Evolutionary conservation across 805 yeast species (phyloP).

Genomic region (Candida khao-thaluensis): DNA sequence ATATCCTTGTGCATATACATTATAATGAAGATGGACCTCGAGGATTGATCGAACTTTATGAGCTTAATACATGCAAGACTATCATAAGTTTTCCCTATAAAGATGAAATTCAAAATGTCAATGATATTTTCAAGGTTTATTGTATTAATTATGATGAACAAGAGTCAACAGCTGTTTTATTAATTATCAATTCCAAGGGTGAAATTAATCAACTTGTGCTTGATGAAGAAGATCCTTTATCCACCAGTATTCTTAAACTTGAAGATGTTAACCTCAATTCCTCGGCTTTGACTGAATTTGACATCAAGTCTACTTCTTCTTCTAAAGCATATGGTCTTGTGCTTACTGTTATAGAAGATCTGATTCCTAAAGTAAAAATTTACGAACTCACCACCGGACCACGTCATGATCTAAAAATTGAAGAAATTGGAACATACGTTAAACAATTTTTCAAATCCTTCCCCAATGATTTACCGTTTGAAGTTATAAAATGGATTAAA

Average conservation of each 20-base stretch:
- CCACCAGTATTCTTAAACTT: not conserved
- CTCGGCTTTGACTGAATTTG: slow-evolving; percentile 17
- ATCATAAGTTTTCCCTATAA: not conserved
- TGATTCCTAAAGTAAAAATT: slow-evolving; percentile 14
- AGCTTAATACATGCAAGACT: not conserved
- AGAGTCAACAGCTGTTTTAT: slow-evolving; percentile 3
- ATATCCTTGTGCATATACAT: slow-evolving; percentile 13
- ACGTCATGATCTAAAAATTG: slow-evolving; percentile 10
- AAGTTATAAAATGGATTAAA: slow-evolving; percentile 19
- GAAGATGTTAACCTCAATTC: slow-evolving; percentile 4
- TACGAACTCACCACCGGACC: slow-evolving; percentile 15
- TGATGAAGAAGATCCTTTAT: slow-evolving; percentile 12
- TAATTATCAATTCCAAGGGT: slow-evolving; percentile 14
- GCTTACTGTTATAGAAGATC: slow-evolving; percentile 8
- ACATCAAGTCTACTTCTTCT: slow-evolving; percentile 7
- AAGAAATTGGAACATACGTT: slow-evolving; percentile 20
- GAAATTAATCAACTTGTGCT: slow-evolving; percentile 13
- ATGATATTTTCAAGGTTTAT: slow-evolving; percentile 12
- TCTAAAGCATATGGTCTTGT: slow-evolving; percentile 19
- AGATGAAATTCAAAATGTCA: not conserved
- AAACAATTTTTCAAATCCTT: slow-evolving; percentile 15
- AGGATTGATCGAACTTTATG: slow-evolving; percentile 7
- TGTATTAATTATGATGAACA: slow-evolving; percentile 6
- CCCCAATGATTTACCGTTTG: slow-evolving; percentile 11
- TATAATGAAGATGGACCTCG: slow-evolving; percentile 7